phyloP scores from a whole-genome alignment of 1,139 yeast species.

The Torulaspora pretoriensis region DNA sequence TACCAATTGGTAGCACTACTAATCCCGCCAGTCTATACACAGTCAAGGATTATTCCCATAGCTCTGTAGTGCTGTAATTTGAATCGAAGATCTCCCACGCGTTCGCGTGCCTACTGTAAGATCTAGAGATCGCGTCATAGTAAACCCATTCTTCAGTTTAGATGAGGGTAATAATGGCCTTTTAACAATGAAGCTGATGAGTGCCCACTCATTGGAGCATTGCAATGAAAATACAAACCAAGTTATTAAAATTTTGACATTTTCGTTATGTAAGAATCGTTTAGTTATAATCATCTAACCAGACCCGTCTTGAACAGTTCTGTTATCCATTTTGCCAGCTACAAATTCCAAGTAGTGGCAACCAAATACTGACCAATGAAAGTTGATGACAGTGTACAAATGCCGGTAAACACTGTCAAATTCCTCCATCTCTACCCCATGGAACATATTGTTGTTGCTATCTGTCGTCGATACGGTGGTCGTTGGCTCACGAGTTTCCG shows the following conservation, averaged over 20 bases:
- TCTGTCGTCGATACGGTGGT: slow-evolving; percentile 6
- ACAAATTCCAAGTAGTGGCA: slow-evolving; percentile 32
- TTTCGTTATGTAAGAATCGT: background rate
- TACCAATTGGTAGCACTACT: background rate
- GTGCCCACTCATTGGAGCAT: background rate
- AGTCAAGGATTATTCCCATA: background rate
- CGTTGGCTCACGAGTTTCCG: slow-evolving; percentile 6
- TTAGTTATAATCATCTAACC: background rate
- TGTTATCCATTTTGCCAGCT: slow-evolving; percentile 26
- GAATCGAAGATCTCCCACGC: background rate
- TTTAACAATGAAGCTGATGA: no score
- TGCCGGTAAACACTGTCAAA: slow-evolving; percentile 36
- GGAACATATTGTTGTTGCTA: slow-evolving; percentile 14
- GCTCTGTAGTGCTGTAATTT: background rate
- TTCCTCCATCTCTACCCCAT: slow-evolving; percentile 33
- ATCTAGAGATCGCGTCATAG: background rate
- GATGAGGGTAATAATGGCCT: background rate
- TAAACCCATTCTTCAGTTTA: background rate
- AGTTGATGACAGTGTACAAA: slow-evolving; percentile 34
- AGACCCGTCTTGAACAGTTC: slow-evolving; percentile 1
- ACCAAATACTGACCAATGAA: slow-evolving; percentile 39
- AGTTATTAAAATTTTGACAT: background rate
- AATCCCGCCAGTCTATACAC: background rate
- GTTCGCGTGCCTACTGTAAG: slow-evolving; percentile 1
- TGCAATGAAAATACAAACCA: background rate